phyloP scores from a whole-genome alignment of 2,329 filamentous ascomycete species.

The Nemania diffusa region DNA sequence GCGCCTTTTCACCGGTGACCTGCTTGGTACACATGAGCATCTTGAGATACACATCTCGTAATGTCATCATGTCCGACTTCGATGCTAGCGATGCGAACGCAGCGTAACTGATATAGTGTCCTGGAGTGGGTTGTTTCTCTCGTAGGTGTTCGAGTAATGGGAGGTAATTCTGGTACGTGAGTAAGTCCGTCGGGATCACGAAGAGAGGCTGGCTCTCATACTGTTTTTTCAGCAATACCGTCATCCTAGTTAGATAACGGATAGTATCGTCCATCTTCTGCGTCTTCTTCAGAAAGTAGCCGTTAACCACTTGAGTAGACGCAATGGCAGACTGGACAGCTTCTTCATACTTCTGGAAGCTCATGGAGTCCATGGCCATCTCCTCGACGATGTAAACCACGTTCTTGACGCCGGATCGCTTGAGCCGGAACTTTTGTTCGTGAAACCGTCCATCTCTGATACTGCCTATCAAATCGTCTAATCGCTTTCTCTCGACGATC shows the following conservation, averaged over 20 bases:
- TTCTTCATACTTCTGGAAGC: constrained; percentile 69
- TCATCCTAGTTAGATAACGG: constrained; percentile 78
- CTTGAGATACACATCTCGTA: constrained; percentile 81
- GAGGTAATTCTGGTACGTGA: constrained; percentile 74
- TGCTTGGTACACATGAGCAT: constrained; percentile 87
- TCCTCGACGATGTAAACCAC: constrained; percentile 84
- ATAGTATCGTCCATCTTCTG: constrained; percentile 81
- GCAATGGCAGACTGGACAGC: constrained; percentile 78
- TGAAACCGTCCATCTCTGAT: constrained; percentile 86
- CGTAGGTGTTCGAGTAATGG: constrained; percentile 70
- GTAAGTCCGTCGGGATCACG: constrained; percentile 72
- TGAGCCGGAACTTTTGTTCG: constrained; percentile 84
- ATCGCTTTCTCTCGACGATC: constrained; percentile 82
- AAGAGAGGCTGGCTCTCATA: constrained; percentile 69
- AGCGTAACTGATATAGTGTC: constrained; percentile 73
- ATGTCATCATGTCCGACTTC: constrained; percentile 78
- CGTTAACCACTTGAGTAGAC: constrained; percentile 80
- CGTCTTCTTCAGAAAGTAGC: constrained; percentile 82
- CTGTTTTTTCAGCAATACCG: constrained; percentile 70
- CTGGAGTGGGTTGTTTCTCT: constrained; percentile 58
- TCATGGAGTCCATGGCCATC: constrained; percentile 67
- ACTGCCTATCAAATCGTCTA: constrained; percentile 81
- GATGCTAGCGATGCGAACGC: constrained; percentile 78
- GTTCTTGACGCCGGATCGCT: constrained; percentile 77
- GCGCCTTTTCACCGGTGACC: constrained; percentile 79